Conservation (phyloP, 2,329 filamentous ascomycete genomes). For the Fusarium illudens region DNA sequence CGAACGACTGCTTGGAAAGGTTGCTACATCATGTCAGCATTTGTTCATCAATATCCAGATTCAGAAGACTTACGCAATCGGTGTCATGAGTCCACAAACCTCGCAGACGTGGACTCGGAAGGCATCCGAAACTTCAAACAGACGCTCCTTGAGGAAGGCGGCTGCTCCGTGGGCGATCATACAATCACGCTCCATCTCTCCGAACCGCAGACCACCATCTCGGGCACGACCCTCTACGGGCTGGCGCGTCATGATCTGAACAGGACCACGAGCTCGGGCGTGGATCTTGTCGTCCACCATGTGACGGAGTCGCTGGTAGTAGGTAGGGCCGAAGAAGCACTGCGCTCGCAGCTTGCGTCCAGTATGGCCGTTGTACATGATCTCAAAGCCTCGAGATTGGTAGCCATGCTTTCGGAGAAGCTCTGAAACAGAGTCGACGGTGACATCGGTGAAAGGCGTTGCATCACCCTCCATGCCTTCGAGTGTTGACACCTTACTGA, state of each 20-base stretch:
- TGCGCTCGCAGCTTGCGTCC: conserved; percentile 92
- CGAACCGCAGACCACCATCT: conserved; percentile 98
- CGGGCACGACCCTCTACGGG: conserved; percentile 97
- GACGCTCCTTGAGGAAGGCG: conserved; percentile 94
- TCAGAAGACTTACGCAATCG: conserved; percentile 84
- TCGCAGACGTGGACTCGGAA: conserved; percentile 99
- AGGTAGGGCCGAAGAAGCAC: conserved; percentile 96
- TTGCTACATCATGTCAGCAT: conserved; percentile 67
- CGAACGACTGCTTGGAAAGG: conserved; percentile 93
- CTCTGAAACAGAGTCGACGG: conserved; percentile 89
- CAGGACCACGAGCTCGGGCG: conserved; percentile 94
- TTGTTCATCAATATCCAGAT: neutral
- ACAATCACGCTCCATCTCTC: conserved; percentile 99
- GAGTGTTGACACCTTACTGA: conserved; percentile 94
- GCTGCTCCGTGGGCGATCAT: conserved; percentile 99
- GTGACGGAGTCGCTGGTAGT: conserved; percentile 97
- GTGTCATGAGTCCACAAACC: conserved; percentile 98
- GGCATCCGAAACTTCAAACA: conserved; percentile 97
- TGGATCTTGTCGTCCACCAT: conserved; percentile 99
- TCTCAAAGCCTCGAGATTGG: conserved; percentile 95
- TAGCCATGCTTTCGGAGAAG: conserved; percentile 90
- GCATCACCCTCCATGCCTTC: conserved; percentile 97
- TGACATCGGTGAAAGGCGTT: conserved; percentile 97
- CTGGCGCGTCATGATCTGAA: conserved; percentile 96
- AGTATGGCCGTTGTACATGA: conserved; percentile 99